Base-by-base conservation (phyloP, 2,329 filamentous ascomycete species). In the Fulvia fulva region DNA sequence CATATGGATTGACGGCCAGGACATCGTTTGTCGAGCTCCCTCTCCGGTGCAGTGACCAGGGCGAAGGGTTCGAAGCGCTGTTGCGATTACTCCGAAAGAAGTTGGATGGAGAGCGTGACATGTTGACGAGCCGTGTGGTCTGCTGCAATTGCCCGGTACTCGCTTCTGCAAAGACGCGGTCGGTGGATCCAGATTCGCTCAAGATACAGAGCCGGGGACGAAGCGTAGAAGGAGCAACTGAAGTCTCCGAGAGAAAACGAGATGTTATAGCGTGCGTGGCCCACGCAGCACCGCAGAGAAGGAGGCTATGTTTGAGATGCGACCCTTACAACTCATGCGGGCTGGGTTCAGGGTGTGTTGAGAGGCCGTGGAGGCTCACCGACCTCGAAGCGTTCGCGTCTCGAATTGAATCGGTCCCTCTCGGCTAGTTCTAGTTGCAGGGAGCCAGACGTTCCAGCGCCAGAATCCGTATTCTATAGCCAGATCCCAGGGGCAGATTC, bases 31-130 rank as follows among this genome's bases (percentile, higher is more conserved):
- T 54, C 19, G 63, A 62, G 22, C 45, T 47, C 22, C 56, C 54
- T 46, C 63, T 43, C 21, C 55, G 44, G 34, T 63, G 62, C 21
- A 58, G 54, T 19, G 49, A 54, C 11, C 14, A 47, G 16, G 37
- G 30, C 22, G 46, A 44, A 23, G 45, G 9, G 19, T 46, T 16
- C 49, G 44, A 45, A 32, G n/a, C 46, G 34, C 19, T 53, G n/a
- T 30, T 59, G 34, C 63, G 59, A 25, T 60, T 61, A 6, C 58
- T 60, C 9, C 60, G 41, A 22, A 58, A 63, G 58, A 66, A 66
- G 46, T 46, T 59, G 22, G 58, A 56, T 25, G 62, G 45, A 34
- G 50, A 50, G 26, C 47, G 47, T 5, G 47, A 50, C 47, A 50
- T 50, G 21, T 21, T 19, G 16, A 6, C n/a, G 23, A 26, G 23